phyloP scores from a whole-genome alignment of 164 flowering plant species.

The Macadamia tetraphylla region DNA sequence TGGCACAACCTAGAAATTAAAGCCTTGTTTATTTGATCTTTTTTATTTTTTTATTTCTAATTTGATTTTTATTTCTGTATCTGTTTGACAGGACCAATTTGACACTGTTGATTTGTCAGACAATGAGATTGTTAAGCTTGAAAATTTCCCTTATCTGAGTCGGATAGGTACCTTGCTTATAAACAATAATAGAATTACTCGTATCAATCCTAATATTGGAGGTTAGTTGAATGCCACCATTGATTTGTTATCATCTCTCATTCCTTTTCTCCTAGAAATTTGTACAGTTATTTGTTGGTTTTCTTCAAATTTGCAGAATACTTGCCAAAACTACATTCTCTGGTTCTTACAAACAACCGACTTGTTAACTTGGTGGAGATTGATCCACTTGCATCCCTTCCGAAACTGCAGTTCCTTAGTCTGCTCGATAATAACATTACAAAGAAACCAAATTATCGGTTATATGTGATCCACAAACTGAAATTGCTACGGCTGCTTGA shows the following conservation, averaged over 20 bases:
- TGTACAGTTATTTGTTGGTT: slow-evolving; percentile 1
- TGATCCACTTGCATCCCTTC: slow-evolving; percentile 87
- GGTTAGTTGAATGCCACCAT: slow-evolving; percentile 31
- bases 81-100: slow-evolving; percentile 77
- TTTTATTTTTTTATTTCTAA: slow-evolving; percentile 3
- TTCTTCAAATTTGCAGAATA: slow-evolving; percentile 51
- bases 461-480: slow-evolving; percentile 84
- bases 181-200: slow-evolving; percentile 86
- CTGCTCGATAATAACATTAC: slow-evolving; percentile 83
- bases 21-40: background rate
- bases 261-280: background rate
- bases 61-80: background rate
- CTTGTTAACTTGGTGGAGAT: slow-evolving; percentile 89
- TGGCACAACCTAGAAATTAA: too few relatives aligned
- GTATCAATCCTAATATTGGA: slow-evolving; percentile 82
- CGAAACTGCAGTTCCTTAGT: slow-evolving; percentile 77
- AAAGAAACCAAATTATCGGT: slow-evolving; percentile 82
- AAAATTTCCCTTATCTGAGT: slow-evolving; percentile 74
- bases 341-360: slow-evolving; percentile 91
- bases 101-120: slow-evolving; percentile 92
- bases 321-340: slow-evolving; percentile 81
- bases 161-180: slow-evolving; percentile 77
- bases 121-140: slow-evolving; percentile 97
- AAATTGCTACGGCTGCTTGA: slow-evolving; percentile 78
- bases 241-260: background rate